These are phyloP conservation scores for Globisporangium spiculum DNA, from an alignment of 352 stramenopile species.

Conservation along the genomic window DNA sequence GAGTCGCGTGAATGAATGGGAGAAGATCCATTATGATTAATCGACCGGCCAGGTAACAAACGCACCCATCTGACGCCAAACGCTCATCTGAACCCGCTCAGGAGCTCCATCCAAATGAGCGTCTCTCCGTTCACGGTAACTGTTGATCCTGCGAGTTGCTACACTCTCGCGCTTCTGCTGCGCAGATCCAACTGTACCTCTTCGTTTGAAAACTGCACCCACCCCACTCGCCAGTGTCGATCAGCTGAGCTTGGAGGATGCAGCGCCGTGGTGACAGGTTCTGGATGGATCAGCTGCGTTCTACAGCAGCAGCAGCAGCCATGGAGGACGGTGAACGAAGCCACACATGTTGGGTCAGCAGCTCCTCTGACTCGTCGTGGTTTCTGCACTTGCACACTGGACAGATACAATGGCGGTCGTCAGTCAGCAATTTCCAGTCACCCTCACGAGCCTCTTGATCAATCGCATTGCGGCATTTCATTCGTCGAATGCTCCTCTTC, in stretches of 20 bases:
- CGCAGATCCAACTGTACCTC: neutral
- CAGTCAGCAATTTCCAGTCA: neutral
- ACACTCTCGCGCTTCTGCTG: too few relatives aligned
- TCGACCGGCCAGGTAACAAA: neutral
- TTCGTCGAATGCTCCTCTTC: neutral
- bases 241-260: neutral
- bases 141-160: neutral
- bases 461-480: neutral
- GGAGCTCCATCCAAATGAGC: neutral
- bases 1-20: neutral
- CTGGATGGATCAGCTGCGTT: constrained; percentile 1
- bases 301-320: neutral
- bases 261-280: neutral
- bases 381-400: neutral
- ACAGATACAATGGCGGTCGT: neutral
- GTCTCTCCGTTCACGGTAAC: neutral
- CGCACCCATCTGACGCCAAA: neutral
- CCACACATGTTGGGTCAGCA: neutral
- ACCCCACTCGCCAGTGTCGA: neutral
- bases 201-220: neutral
- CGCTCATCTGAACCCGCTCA: neutral
- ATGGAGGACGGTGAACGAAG: neutral
- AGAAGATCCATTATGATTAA: constrained; percentile 3
- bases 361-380: neutral
- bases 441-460: neutral